phyloP scores from a whole-genome alignment of 1,284 basidiomycete species.

The Ganoderma sinense region DNA sequence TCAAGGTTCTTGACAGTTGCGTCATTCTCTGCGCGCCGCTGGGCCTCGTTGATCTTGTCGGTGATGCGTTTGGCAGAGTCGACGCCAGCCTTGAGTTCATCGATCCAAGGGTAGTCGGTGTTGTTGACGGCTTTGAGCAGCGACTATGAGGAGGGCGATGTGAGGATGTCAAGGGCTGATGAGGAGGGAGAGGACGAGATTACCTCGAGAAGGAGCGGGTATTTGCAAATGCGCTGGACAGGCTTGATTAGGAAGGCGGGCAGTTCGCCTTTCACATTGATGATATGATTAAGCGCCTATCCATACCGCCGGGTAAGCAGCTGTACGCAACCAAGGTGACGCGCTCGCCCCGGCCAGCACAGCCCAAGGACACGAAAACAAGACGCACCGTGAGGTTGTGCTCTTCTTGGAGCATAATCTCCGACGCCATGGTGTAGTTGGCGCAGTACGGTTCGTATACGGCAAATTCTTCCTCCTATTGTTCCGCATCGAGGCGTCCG shows the following conservation, averaged over 20 bases:
- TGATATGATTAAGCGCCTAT: conserved; percentile 76
- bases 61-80: conserved; percentile 93
- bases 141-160: conserved; percentile 26
- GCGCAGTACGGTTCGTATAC: conserved; percentile 99
- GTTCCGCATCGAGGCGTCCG: conserved; percentile 45
- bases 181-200: conserved; percentile 30
- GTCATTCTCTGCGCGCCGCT: conserved; percentile 86
- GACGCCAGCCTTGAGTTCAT: conserved; percentile 86
- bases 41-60: conserved; percentile 95
- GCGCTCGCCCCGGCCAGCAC: conserved; percentile 24
- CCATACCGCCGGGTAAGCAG: conserved; percentile 44
- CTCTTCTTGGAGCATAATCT: conserved; percentile 87
- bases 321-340: conserved; percentile 34
- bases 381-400: conserved; percentile 81
- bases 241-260: conserved; percentile 88
- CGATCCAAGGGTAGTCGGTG: conserved; percentile 74
- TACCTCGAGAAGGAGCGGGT: conserved; percentile 71
- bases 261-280: conserved; percentile 88
- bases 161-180: conserved; percentile 16
- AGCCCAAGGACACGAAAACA: conserved; percentile 41
- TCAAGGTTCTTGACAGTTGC: conserved; percentile 92
- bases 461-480: conserved; percentile 92
- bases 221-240: conserved; percentile 82
- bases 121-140: conserved; percentile 79
- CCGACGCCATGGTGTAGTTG: conserved; percentile 90